These are phyloP conservation scores for Juncus effusus DNA, from an alignment of 176 grass and related monocot genomes.

Conservation along the genomic window DNA sequence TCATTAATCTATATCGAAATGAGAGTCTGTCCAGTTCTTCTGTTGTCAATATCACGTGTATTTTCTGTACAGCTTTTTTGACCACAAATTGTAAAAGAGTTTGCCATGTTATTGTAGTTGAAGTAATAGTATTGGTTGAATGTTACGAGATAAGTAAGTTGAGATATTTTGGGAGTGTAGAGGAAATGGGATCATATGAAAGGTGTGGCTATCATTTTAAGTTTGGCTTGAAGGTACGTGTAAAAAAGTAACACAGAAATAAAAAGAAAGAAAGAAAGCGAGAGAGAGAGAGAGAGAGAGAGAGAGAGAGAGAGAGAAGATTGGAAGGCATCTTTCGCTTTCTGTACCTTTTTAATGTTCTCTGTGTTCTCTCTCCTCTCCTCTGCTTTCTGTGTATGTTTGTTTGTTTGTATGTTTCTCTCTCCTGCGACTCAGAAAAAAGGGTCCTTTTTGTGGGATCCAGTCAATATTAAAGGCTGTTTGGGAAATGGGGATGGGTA, in stretches of 20 bases:
- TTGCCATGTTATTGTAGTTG: background rate
- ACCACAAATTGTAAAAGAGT: background rate
- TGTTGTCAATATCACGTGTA: too few species aligned
- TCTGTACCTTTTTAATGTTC: constrained; percentile 29
- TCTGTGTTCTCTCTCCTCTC: background rate
- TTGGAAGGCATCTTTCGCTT: constrained; percentile 27
- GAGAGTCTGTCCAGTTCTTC: too few species aligned
- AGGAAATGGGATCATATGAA: constrained; percentile 11
- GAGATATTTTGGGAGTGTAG: too few species aligned
- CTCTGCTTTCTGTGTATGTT: too few species aligned
- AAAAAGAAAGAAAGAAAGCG: background rate
- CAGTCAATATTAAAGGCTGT: too few species aligned
- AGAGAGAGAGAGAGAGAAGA: too few species aligned
- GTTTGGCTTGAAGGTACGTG: constrained; percentile 7
- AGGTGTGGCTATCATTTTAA: constrained; percentile 16
- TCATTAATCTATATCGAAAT: too few species aligned
- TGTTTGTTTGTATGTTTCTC: constrained; percentile 3
- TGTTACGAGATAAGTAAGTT: too few species aligned
- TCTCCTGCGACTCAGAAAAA: background rate
- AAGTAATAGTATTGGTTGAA: background rate
- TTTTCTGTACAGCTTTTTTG: background rate
- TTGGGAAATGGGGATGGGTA: too few species aligned
- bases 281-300: too few species aligned
- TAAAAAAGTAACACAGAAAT: constrained; percentile 3
- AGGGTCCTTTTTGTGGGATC: constrained; percentile 4